A percentile compares a stretch with the other conserved stretches of the same genome.
Evolutionary conservation across 352 stramenopile genomes (phyloP).

Genomic region (Globisporangium ultimum): DNA sequence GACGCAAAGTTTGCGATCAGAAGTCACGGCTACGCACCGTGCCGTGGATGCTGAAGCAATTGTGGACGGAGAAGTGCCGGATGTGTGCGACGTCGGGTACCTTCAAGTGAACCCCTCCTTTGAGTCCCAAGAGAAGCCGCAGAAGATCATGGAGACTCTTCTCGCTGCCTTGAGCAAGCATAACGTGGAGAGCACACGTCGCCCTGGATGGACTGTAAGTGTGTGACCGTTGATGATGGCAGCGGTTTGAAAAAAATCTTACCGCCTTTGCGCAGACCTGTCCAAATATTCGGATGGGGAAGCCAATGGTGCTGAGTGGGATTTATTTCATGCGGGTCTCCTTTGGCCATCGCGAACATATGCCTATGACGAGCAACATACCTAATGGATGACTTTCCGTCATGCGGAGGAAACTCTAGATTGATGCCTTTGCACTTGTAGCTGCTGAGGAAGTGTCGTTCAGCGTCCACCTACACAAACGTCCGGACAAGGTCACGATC

Average conservation of each 20-base stretch:
- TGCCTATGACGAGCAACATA: constrained; percentile 17
- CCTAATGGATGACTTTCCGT: neutral
- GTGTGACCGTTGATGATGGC: constrained; percentile 15
- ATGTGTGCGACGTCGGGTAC: constrained; percentile 44
- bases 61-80: constrained; percentile 49
- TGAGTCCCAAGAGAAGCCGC: constrained; percentile 48
- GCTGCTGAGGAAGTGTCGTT: constrained; percentile 70
- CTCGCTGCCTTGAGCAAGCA: constrained; percentile 36
- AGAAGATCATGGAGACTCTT: constrained; percentile 49
- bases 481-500: constrained; percentile 46
- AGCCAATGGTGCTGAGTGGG: neutral
- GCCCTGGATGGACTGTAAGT: constrained; percentile 62
- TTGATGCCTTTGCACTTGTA: constrained; percentile 59
- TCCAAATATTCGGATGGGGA: neutral
- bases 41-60: constrained; percentile 10
- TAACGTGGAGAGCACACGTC: constrained; percentile 52
- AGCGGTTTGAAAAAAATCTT: constrained; percentile 4
- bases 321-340: too few relatives aligned
- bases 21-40: neutral
- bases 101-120: constrained; percentile 73
- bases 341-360: neutral
- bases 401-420: constrained; percentile 28
- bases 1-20: neutral
- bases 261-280: too few relatives aligned
- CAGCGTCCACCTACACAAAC: constrained; percentile 48